Base-by-base conservation (phyloP, 2,329 filamentous ascomycete species). In the Clonostachys sp. region DNA sequence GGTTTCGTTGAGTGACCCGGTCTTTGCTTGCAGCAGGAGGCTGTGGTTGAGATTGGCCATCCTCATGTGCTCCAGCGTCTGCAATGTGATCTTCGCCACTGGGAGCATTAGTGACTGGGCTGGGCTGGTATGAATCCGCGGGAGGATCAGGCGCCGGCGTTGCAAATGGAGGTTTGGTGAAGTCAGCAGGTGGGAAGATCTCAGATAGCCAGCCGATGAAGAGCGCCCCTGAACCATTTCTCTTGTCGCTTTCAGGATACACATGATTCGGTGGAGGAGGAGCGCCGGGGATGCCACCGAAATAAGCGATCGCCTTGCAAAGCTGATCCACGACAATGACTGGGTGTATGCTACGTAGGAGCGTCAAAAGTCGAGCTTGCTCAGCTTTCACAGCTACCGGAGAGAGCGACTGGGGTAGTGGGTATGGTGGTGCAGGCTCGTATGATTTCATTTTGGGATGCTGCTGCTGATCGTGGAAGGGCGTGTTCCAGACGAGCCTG, bases 151-250 rank as follows among this genome's bases (percentile, higher is more conserved):
- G 9, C 24, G 9, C 24, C 24, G 24, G 9, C 24, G 24, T 8
- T 30, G 48, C 58, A 24, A 44, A 33, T 48, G 49, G 34, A 17
- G 34, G 34, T 12, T 34, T 35, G 7, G 42, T 16, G 9, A 35
- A 51, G 42, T 59, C 48, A 63, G 61, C 48, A 35, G 64, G 68
- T 16, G 81, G 81, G 50, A 85, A 86, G 46, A 86, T 81, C 56
- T 85, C 81, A 12, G 78, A 68, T 41, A 84, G 63, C 81, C 81
- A 85, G 17, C 78, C 75, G 33, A 86, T 71, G 49, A 85, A 80
- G 12, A 80, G 63, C 17, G 73, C 72, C 2, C 81, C 82, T 2
- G 74, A 65, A 4, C 81, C 81, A 57, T 83, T 83, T 12, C 70
- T 70, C 42, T 73, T 69, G 10, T 71, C 73, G 53, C 81, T 84